Percentiles rank a stretch among this genome's conserved stretches.
Conservation (phyloP, 2,329 filamentous ascomycete genomes). For the Anisogramma anomala region DNA sequence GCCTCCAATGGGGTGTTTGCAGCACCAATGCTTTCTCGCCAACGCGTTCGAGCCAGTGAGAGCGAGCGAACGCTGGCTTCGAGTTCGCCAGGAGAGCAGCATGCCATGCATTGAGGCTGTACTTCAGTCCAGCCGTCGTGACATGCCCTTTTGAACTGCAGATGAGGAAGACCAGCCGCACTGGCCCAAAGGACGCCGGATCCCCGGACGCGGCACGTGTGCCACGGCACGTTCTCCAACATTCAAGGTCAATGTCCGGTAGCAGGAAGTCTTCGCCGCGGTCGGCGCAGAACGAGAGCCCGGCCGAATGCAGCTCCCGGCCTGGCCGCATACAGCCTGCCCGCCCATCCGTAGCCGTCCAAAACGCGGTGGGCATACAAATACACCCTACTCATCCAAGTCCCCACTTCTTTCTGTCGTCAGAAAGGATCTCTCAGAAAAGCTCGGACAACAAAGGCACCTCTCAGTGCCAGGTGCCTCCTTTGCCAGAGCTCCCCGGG, state of each 20-base stretch:
- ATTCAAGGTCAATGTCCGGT: conserved; percentile 1
- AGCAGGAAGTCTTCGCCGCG: no score
- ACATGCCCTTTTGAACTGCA: conserved; percentile 4
- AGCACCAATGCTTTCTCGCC: neutral
- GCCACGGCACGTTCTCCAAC: conserved; percentile 6
- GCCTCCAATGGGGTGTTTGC: conserved; percentile 6
- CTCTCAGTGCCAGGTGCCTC: neutral
- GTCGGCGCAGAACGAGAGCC: conserved; percentile 6
- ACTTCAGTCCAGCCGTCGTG: conserved; percentile 5
- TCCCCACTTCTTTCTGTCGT: conserved; percentile 6
- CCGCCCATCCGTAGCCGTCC: conserved; percentile 5
- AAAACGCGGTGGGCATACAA: conserved; percentile 13
- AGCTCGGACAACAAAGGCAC: conserved; percentile 13
- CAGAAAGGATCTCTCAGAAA: conserved; percentile 1
- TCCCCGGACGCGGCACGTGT: conserved; percentile 6
- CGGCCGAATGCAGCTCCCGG: conserved; percentile 15
- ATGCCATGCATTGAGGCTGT: neutral
- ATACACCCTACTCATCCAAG: conserved; percentile 11
- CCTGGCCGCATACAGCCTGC: conserved; percentile 13
- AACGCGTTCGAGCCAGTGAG: neutral
- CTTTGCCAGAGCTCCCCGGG: conserved; percentile 7
- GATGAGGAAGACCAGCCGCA: neutral
- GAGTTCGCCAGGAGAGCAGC: conserved; percentile 2
- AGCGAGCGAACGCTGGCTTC: neutral
- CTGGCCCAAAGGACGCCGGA: neutral